Conservation (phyloP, 345 rosid species). For the Turritis glabra region DNA sequence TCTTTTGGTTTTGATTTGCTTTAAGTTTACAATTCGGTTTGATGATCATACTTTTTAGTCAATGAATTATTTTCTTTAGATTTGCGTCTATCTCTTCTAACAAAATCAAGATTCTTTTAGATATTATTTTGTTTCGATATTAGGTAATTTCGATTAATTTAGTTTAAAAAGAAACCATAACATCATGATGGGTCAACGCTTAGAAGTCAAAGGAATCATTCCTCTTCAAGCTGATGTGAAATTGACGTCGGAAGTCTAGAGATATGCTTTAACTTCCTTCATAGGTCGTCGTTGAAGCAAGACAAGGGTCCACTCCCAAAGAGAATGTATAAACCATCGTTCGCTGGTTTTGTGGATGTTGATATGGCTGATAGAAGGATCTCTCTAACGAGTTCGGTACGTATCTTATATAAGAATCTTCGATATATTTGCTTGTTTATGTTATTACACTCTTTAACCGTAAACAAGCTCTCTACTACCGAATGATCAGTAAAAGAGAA, state of each 20-base stretch:
- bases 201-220: too few species aligned
- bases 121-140: neutral
- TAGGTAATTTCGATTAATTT: neutral
- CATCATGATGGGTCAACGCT: neutral
- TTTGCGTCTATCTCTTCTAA: neutral
- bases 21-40: neutral
- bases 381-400: too few species aligned
- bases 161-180: neutral
- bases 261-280: too few species aligned
- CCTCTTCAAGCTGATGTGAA: too few species aligned
- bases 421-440: neutral
- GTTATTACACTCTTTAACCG: neutral
- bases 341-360: too few species aligned
- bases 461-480: neutral
- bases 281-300: constrained; percentile 37
- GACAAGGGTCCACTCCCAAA: too few species aligned
- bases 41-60: neutral
- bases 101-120: neutral
- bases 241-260: too few species aligned
- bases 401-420: too few species aligned
- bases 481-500: too few species aligned
- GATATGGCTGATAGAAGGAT: constrained; percentile 55
- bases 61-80: neutral
- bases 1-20: neutral
- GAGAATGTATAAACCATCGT: constrained; percentile 56